phyloP scores from a whole-genome alignment of 139 green algal genomes.

The Pedinophyceae sp. region DNA sequence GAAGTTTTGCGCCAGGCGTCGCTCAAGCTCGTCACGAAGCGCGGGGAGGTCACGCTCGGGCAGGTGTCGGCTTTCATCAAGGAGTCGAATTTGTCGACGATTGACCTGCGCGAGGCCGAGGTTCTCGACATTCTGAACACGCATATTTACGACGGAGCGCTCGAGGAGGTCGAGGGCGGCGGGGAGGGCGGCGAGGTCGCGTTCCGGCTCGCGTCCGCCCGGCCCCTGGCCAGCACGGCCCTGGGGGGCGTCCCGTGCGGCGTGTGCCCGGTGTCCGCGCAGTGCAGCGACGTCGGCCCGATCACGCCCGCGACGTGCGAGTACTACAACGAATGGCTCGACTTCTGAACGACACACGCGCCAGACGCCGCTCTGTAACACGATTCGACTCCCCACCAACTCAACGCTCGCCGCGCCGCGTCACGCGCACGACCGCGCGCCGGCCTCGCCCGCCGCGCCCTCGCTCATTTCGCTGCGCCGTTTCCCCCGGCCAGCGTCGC shows the following conservation, averaged over 20 bases:
- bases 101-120: constrained; percentile 48
- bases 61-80: constrained; percentile 41
- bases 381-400: too few species aligned
- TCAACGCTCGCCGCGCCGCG: too few species aligned
- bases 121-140: constrained; percentile 53
- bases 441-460: too few species aligned
- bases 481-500: too few species aligned
- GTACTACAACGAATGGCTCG: constrained; percentile 59
- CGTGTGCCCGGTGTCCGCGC: constrained; percentile 60
- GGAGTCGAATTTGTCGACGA: constrained; percentile 28
- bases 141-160: constrained; percentile 52
- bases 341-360: too few species aligned
- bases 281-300: constrained; percentile 52
- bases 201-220: neutral
- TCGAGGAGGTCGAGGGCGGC: constrained; percentile 39
- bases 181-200: constrained; percentile 10
- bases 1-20: constrained; percentile 41
- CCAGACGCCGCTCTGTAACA: too few species aligned
- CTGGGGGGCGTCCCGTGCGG: constrained; percentile 69
- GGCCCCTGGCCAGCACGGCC: constrained; percentile 3
- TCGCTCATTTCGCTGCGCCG: too few species aligned
- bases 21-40: constrained; percentile 32
- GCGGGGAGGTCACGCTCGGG: constrained; percentile 26
- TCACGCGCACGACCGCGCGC: too few species aligned
- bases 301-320: constrained; percentile 65